These are phyloP conservation scores for Moricandia moricandioides DNA, from an alignment of 345 rosid species.

Conservation along the genomic window DNA sequence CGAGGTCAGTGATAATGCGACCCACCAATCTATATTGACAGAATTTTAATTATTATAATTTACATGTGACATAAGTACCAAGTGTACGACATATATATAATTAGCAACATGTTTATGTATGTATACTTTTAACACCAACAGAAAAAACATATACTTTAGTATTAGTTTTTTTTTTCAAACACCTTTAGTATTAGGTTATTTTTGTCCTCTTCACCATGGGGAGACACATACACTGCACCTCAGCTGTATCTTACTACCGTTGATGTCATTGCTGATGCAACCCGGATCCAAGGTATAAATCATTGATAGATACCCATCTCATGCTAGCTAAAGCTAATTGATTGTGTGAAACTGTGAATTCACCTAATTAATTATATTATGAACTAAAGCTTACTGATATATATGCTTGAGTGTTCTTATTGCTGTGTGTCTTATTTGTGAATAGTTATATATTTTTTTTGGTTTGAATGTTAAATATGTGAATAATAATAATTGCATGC, in stretches of 20 bases:
- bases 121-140: not conserved
- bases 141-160: not conserved
- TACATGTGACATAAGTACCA: conserved; percentile 8
- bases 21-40: conserved; percentile 9
- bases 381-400: no score
- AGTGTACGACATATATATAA: not conserved
- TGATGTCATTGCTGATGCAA: conserved; percentile 31
- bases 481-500: no score
- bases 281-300: not conserved
- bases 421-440: no score
- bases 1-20: conserved; percentile 24
- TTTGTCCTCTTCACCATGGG: conserved; percentile 18
- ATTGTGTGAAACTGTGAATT: no score
- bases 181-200: not conserved
- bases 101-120: not conserved
- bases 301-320: not conserved
- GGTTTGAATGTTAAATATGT: no score
- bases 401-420: no score
- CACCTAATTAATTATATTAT: no score
- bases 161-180: no score
- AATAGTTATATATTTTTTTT: no score
- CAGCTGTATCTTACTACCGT: not conserved
- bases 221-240: conserved; percentile 5
- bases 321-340: not conserved
- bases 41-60: not conserved